Conservation (phyloP, 2,329 filamentous ascomycete species). For the Delphinella strobiligena region DNA sequence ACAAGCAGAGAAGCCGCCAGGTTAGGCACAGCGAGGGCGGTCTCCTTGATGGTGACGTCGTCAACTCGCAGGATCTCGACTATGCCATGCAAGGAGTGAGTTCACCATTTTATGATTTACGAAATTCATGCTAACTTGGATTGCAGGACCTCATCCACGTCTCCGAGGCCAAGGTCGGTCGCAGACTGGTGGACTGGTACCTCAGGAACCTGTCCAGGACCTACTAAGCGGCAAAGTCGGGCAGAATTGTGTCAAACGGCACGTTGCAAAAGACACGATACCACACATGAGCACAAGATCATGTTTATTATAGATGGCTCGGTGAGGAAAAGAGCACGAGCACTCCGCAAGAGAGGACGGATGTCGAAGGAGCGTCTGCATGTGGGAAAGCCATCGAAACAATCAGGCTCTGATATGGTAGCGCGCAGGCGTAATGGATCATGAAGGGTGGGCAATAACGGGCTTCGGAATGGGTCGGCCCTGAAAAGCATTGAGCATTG, state of each 20-base stretch:
- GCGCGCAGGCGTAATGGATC: neutral
- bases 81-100: constrained; percentile 89
- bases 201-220: constrained; percentile 90
- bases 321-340: neutral
- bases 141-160: constrained; percentile 88
- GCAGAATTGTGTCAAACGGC: too few relatives aligned
- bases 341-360: too few relatives aligned
- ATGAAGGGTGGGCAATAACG: neutral
- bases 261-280: too few relatives aligned
- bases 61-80: constrained; percentile 90
- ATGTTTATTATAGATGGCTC: too few relatives aligned
- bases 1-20: constrained; percentile 97
- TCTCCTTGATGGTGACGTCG: constrained; percentile 79
- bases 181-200: constrained; percentile 98
- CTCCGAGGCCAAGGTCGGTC: constrained; percentile 94
- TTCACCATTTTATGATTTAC: too few relatives aligned
- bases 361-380: too few relatives aligned
- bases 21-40: constrained; percentile 86
- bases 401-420: neutral
- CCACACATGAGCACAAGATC: too few relatives aligned
- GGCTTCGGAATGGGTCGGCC: neutral
- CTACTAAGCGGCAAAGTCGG: constrained; percentile 47
- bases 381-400: neutral
- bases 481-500: neutral
- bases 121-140: constrained; percentile 18